Evolutionary conservation across 2,329 filamentous ascomycete species (phyloP).

Genomic region (Sarocladium strictum): DNA sequence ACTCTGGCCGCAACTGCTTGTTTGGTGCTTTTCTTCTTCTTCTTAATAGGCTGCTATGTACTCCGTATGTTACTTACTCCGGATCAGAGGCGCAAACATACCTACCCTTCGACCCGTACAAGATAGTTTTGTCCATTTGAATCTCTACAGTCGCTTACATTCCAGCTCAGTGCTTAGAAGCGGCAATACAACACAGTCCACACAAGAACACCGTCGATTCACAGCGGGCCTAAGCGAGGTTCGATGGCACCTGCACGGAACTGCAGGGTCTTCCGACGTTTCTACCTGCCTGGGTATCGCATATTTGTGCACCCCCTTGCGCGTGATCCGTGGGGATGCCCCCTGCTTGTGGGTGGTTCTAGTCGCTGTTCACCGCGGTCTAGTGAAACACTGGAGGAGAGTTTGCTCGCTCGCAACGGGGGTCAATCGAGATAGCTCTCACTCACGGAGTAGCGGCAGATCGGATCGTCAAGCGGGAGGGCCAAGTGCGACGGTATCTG

Average conservation of each 20-base stretch:
- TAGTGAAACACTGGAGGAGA: background rate
- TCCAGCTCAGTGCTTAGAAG: too few species aligned
- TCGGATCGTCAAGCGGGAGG: slow-evolving; percentile 2
- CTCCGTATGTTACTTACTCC: too few species aligned
- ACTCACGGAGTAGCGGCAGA: background rate
- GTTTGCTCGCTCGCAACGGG: background rate
- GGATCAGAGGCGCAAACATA: too few species aligned
- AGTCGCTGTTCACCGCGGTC: background rate
- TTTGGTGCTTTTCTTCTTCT: too few species aligned
- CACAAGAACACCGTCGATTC: too few species aligned
- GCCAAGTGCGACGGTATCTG: background rate
- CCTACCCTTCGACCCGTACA: too few species aligned
- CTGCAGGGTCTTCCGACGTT: slow-evolving; percentile 5
- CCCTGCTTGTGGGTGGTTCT: background rate
- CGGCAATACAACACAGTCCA: too few species aligned
- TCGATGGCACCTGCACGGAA: background rate
- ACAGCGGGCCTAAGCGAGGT: too few species aligned
- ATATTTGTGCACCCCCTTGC: background rate
- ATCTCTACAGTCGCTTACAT: too few species aligned
- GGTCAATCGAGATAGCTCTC: background rate
- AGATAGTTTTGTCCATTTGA: too few species aligned
- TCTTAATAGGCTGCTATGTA: too few species aligned
- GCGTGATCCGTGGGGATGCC: background rate
- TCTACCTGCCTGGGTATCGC: background rate
- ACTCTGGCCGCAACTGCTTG: too few species aligned